Conservation (phyloP, 192 early-diverging fungal species). For the Cladochytrium replicatum region DNA sequence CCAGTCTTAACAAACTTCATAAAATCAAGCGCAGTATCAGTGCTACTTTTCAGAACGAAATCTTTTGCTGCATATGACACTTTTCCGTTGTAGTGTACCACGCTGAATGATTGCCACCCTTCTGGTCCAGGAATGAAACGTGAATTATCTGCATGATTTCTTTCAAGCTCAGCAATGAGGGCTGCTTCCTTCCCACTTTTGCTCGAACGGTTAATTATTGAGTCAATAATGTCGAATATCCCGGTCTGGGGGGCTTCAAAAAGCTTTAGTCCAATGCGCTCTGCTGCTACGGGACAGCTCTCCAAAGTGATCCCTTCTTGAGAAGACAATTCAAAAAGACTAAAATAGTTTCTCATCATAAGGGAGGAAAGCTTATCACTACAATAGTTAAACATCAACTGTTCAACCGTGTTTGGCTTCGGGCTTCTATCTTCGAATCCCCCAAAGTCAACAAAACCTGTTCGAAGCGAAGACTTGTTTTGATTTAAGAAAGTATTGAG, state of each 20-base stretch:
- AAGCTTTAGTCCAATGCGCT: conserved; percentile 57
- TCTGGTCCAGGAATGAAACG: conserved; percentile 11
- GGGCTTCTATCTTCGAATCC: conserved; percentile 51
- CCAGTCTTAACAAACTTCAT: too few relatives aligned
- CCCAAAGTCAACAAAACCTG: conserved; percentile 78
- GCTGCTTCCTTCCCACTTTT: conserved; percentile 12
- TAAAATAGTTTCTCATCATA: conserved; percentile 17
- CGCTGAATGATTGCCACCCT: conserved; percentile 53
- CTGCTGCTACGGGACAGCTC: conserved; percentile 4
- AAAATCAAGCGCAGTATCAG: too few relatives aligned
- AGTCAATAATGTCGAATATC: conserved; percentile 65
- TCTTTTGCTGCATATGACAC: too few relatives aligned
- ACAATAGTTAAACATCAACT: conserved; percentile 69
- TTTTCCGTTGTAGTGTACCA: conserved; percentile 70
- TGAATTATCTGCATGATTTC: conserved; percentile 10
- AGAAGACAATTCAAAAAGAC: neutral
- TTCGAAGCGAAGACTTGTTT: conserved; percentile 58
- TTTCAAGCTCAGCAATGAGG: conserved; percentile 8
- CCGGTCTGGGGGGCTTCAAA: conserved; percentile 59
- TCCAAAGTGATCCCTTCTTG: neutral
- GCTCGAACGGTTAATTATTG: conserved; percentile 26
- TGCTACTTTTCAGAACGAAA: too few relatives aligned
- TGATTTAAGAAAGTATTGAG: conserved; percentile 47
- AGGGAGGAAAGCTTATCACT: conserved; percentile 82
- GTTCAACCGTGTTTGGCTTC: conserved; percentile 51